Evolutionary conservation across 164 flowering plant species (phyloP), one percentile per base, ranked within the genome.

Genomic region (Chloranthus sessilifolius): DNA sequence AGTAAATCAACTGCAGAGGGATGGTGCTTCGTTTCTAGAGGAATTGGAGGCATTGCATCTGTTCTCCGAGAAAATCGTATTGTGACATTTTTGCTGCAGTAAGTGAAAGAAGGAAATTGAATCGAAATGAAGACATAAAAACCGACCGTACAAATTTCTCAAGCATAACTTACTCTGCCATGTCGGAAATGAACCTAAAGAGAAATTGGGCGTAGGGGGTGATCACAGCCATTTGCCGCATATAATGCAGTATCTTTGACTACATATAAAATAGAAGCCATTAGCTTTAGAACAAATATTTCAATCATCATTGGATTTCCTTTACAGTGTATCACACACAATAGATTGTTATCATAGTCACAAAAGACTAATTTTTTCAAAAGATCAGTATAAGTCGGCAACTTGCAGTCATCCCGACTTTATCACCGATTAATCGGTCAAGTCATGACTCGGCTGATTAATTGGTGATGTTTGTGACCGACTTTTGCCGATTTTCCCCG

Each of bases 161-260:
- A 23, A 40, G 57, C 58, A 70, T 57, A 45, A 42, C 76, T 40
- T 81, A 92, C 99, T 92, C 99, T 15, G 91, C 48, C 52, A 73
- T 41, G 44, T 88, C 95, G 19, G 95, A 78, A 23, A 81, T 55
- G 74, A 80, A 88, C 65, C 60, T 85, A 50, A 92, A 92, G 43
- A 83, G 79, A 68, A 92, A 88, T 56, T 92, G 87, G 0, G 96
- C 94, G 76, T 92, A 92, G 24, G 96, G 99, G 35, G 99, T 88
- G 30, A 92, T 92, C 51, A 92, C 99, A 52, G 96, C 99, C 94
- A 92, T 88, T 67, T 92, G 99, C 58, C 99, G 94, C 95, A 92
- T 83, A 62, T 88, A 92, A 53, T 92, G 99, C 71, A 88, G 68
- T 59, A 92, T 92, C 68, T 92, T 92, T 38, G 99, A 92, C 96